Conservation (phyloP, 352 stramenopile genomes). For the Globisporangium spinosum region DNA sequence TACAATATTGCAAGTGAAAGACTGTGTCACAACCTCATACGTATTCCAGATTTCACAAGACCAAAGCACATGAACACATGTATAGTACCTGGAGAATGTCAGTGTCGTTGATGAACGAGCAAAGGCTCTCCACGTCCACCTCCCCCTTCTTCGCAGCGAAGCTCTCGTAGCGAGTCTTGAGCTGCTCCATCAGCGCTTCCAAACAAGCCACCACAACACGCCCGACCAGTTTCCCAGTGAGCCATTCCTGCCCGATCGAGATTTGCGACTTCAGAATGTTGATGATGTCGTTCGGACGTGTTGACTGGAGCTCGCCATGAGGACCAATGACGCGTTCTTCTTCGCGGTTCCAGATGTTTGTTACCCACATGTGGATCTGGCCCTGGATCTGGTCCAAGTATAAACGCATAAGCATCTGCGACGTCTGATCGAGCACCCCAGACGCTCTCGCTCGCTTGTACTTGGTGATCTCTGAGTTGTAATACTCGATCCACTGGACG, state of each 20-base stretch:
- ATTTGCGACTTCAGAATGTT: constrained; percentile 88
- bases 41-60: not conserved
- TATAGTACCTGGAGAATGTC: constrained; percentile 64
- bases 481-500: constrained; percentile 88
- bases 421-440: constrained; percentile 57
- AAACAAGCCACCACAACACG: constrained; percentile 71
- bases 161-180: constrained; percentile 66
- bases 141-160: constrained; percentile 42
- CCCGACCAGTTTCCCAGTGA: constrained; percentile 59
- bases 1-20: constrained; percentile 6
- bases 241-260: constrained; percentile 79
- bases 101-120: constrained; percentile 83
- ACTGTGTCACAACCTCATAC: not conserved
- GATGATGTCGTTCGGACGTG: constrained; percentile 80
- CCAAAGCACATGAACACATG: not conserved
- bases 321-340: constrained; percentile 62
- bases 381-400: constrained; percentile 76
- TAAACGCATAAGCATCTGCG: constrained; percentile 66
- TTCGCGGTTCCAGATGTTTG: constrained; percentile 81
- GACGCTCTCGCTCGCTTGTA: constrained; percentile 74
- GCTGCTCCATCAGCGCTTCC: constrained; percentile 63
- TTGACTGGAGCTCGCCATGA: constrained; percentile 66
- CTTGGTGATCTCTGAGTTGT: constrained; percentile 84
- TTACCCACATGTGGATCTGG: constrained; percentile 82
- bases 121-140: constrained; percentile 71